Evolutionary conservation across 352 stramenopile species (phyloP).

Genomic region (Phytophthora pini): DNA sequence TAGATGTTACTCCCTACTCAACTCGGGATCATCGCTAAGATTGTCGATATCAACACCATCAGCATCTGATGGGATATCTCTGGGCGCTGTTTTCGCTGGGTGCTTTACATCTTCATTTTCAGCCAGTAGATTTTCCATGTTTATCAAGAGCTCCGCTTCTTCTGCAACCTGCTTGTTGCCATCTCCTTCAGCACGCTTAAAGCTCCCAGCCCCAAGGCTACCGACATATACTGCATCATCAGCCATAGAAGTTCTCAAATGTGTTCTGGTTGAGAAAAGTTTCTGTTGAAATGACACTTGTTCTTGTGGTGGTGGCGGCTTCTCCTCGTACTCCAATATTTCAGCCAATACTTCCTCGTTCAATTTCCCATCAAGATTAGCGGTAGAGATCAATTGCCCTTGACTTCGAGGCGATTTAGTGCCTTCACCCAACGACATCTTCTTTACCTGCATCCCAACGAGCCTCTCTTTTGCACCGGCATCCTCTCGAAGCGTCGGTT

Average conservation of each 20-base stretch:
- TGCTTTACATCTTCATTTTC: too few relatives aligned
- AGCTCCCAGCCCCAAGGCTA: too few relatives aligned
- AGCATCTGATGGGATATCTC: too few relatives aligned
- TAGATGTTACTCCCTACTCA: too few relatives aligned
- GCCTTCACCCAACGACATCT: neutral
- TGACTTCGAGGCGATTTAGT: neutral
- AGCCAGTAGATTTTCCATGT: too few relatives aligned
- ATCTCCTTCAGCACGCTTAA: too few relatives aligned
- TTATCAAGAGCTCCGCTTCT: too few relatives aligned
- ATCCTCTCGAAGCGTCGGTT: conserved; percentile 2
- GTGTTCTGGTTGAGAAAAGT: conserved; percentile 6
- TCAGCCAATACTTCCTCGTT: neutral
- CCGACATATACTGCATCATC: neutral
- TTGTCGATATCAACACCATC: too few relatives aligned
- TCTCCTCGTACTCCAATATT: conserved; percentile 17
- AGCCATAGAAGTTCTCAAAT: neutral
- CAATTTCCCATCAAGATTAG: neutral
- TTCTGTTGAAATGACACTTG: conserved; percentile 3
- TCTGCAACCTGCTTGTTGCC: too few relatives aligned
- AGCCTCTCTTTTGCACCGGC: conserved; percentile 10
- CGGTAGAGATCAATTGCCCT: neutral
- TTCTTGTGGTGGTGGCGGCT: neutral
- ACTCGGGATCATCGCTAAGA: too few relatives aligned
- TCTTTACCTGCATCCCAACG: neutral
- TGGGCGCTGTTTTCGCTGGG: too few relatives aligned